phyloP scores from a whole-genome alignment of 768 basidiomycete genomes.

The Termitomyces sp. region DNA sequence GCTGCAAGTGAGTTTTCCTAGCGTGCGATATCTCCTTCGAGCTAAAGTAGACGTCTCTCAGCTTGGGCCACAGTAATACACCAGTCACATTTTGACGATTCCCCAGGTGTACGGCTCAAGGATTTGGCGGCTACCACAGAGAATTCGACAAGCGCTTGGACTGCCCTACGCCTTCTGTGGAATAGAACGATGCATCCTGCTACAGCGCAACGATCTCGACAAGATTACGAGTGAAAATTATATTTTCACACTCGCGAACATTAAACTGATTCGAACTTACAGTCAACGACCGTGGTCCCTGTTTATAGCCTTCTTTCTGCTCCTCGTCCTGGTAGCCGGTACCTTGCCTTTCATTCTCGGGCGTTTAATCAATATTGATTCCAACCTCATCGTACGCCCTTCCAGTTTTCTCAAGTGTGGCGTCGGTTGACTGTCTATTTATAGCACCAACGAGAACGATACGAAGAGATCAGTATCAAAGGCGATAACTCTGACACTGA shows the following conservation, averaged over 20 bases:
- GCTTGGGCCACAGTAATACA: conserved; percentile 46
- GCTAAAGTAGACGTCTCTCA: conserved; percentile 12
- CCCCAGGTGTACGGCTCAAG: conserved; percentile 31
- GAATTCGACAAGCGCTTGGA: conserved; percentile 26
- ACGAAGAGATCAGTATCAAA: conserved; percentile 31
- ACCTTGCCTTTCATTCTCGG: conserved; percentile 33
- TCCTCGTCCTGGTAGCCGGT: conserved; percentile 26
- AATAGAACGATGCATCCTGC: conserved; percentile 31
- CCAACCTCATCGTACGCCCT: conserved; percentile 26
- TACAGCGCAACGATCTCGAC: conserved; percentile 26
- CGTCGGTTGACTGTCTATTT: neutral
- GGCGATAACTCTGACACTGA: conserved; percentile 33
- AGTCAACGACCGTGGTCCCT: conserved; percentile 37
- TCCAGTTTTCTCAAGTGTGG: neutral
- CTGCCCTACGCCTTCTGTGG: conserved; percentile 33
- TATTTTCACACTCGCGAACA: neutral
- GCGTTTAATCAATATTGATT: conserved; percentile 32
- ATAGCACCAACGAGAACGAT: conserved; percentile 31
- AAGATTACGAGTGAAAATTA: conserved; percentile 33
- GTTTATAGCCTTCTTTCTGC: conserved; percentile 32
- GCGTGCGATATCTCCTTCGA: neutral
- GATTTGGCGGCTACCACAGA: conserved; percentile 33
- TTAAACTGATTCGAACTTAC: conserved; percentile 2
- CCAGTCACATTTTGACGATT: conserved; percentile 28
- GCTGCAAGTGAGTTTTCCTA: conserved; percentile 31